phyloP scores from a whole-genome alignment of 2,329 filamentous ascomycete genomes.

The Chalaropsis thielavioides region DNA sequence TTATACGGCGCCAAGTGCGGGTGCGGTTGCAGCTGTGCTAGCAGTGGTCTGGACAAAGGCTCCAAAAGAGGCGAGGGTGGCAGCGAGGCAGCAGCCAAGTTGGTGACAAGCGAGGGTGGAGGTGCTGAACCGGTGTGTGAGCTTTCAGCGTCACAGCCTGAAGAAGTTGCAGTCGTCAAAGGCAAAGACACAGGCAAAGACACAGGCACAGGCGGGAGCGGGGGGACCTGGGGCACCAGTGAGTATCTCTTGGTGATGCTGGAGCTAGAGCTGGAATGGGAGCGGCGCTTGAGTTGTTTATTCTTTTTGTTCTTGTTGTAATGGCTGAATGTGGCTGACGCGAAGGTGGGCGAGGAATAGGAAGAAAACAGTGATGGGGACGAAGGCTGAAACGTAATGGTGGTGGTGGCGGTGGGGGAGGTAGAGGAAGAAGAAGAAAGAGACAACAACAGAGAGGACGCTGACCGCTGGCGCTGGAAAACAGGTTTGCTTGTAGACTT shows the following conservation, averaged over 20 bases:
- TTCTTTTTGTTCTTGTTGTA: constrained; percentile 1
- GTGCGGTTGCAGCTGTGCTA: not conserved
- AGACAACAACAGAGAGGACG: constrained; percentile 6
- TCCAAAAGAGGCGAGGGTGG: not conserved
- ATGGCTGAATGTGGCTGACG: constrained; percentile 1
- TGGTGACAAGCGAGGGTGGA: not conserved
- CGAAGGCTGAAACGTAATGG: constrained; percentile 1
- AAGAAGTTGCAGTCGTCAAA: not conserved
- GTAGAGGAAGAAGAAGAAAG: constrained; percentile 4
- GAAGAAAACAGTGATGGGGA: constrained; percentile 9
- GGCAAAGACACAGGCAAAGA: not conserved
- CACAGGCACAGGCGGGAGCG: not conserved
- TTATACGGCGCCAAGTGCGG: not conserved
- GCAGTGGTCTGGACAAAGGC: not conserved
- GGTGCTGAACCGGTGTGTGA: not conserved
- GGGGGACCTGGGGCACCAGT: not conserved
- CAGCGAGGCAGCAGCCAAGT: not conserved
- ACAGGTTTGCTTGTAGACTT: not conserved
- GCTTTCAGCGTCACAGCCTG: not conserved
- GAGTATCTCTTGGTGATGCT: not conserved
- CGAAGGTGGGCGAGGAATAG: constrained; percentile 5
- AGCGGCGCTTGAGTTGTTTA: not conserved
- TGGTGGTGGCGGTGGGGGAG: constrained; percentile 7
- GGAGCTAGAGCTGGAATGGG: not conserved
- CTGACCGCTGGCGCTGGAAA: not conserved